These are phyloP conservation scores for Pseudocercospora crystallina DNA, from an alignment of 2,329 filamentous ascomycete genomes.

Conservation along the genomic window DNA sequence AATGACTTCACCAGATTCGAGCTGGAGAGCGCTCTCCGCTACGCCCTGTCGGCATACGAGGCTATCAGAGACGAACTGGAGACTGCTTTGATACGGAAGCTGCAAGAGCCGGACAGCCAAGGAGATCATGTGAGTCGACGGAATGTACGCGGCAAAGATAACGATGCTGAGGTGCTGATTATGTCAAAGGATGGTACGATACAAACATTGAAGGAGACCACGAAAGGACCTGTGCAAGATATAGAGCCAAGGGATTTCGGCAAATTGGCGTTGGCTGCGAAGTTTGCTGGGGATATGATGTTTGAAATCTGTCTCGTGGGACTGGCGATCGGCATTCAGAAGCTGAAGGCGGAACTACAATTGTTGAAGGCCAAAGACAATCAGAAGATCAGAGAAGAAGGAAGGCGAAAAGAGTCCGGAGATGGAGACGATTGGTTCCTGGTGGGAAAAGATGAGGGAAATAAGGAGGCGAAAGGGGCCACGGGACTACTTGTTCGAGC, in stretches of 20 bases:
- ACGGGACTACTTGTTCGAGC: not conserved
- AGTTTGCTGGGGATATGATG: constrained; percentile 1
- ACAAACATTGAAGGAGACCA: not conserved
- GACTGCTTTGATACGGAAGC: not conserved
- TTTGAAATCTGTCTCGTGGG: not conserved
- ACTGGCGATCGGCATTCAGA: not conserved
- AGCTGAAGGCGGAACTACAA: not conserved
- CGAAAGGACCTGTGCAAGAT: not conserved
- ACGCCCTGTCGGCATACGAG: not conserved
- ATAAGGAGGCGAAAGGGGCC: not conserved
- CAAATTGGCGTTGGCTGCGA: not conserved
- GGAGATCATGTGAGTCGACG: not conserved
- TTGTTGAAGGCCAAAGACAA: not conserved
- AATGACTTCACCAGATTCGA: not conserved
- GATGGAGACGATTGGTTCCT: constrained; percentile 3
- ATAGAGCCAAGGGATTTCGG: not conserved
- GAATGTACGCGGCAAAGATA: no score
- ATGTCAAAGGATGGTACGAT: not conserved
- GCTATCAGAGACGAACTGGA: not conserved
- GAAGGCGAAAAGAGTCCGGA: not conserved
- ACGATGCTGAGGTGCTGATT: no score
- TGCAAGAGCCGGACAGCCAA: not conserved
- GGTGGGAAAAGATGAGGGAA: not conserved
- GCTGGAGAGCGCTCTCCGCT: not conserved
- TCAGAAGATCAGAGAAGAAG: not conserved